Percentiles rank a stretch among this genome's conserved stretches.
Conservation (phyloP, 2,329 filamentous ascomycete species). For the Pestalotiopsis sp. region DNA sequence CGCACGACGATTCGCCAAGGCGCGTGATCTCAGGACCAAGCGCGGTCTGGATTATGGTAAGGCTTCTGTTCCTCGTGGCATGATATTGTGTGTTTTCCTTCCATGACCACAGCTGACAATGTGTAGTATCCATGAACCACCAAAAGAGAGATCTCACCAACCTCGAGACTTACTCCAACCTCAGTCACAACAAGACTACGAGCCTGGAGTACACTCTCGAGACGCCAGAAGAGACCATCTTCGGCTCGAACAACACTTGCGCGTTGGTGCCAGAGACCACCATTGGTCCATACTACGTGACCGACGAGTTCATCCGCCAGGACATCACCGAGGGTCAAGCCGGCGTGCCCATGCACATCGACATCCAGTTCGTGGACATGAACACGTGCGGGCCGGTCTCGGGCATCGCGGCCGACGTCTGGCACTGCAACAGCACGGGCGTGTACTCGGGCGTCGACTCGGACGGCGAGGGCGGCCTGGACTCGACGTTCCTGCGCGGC, state of each 20-base stretch:
- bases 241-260: constrained; percentile 47
- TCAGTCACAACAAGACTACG: constrained; percentile 5
- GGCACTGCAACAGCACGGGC: constrained; percentile 48
- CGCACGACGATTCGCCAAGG: constrained; percentile 3
- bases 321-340: constrained; percentile 49
- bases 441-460: constrained; percentile 48
- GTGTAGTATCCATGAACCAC: constrained; percentile 1
- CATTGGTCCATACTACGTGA: constrained; percentile 57
- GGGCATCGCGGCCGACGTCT: constrained; percentile 53
- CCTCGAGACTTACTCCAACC: constrained; percentile 1
- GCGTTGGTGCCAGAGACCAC: constrained; percentile 55
- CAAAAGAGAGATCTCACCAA: constrained; percentile 10
- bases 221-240: constrained; percentile 39
- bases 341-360: constrained; percentile 51
- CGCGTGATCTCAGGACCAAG: neutral
- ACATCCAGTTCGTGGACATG: constrained; percentile 57
- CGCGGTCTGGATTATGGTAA: neutral
- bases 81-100: too few relatives aligned
- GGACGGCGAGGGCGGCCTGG: constrained; percentile 41
- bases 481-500: constrained; percentile 44
- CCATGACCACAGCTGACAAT: too few relatives aligned
- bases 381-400: constrained; percentile 54
- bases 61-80: neutral
- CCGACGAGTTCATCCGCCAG: constrained; percentile 52
- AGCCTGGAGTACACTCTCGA: constrained; percentile 29